Conservation (phyloP, 108 stramenopile genomes). For the Cyclostephanos invisitatus region DNA sequence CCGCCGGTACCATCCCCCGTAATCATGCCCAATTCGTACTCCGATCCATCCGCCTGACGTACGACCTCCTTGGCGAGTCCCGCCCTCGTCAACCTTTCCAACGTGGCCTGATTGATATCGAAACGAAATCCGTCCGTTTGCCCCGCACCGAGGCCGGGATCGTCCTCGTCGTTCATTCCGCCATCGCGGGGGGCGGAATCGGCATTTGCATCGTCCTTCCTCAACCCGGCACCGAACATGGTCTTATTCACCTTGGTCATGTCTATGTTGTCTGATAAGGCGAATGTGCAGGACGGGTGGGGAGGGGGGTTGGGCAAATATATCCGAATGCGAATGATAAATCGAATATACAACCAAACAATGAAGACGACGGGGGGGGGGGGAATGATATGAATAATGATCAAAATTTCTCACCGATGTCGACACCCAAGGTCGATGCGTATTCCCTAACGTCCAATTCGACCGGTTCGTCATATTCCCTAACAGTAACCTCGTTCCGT, state of each 20-base stretch:
- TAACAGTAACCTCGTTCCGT: slow-evolving; percentile 65
- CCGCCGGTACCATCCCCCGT: slow-evolving; percentile 8
- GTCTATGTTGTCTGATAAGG: slow-evolving; percentile 63
- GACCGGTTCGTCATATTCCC: slow-evolving; percentile 77
- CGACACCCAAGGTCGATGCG: slow-evolving; percentile 77
- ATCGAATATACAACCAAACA: not conserved
- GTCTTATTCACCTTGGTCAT: slow-evolving; percentile 84
- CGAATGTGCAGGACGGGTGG: not conserved
- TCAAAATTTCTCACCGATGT: slow-evolving; percentile 54
- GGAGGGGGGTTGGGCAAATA: not conserved
- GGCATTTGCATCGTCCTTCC: not conserved
- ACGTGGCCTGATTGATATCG: slow-evolving; percentile 61
- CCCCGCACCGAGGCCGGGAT: not conserved
- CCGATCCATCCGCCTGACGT: slow-evolving; percentile 71
- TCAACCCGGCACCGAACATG: slow-evolving; percentile 77
- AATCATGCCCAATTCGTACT: slow-evolving; percentile 49
- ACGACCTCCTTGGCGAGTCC: slow-evolving; percentile 77
- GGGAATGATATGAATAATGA: too few species aligned
- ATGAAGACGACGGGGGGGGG: too few species aligned
- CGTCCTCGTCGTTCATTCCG: too few species aligned
- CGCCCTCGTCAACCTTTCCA: slow-evolving; percentile 61
- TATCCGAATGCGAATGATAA: not conserved
- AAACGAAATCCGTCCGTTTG: slow-evolving; percentile 30
- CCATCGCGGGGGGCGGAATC: not conserved
- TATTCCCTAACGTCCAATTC: slow-evolving; percentile 80